phyloP scores from a whole-genome alignment of 495 filamentous ascomycete species.

The Aspergillus haitiensis region DNA sequence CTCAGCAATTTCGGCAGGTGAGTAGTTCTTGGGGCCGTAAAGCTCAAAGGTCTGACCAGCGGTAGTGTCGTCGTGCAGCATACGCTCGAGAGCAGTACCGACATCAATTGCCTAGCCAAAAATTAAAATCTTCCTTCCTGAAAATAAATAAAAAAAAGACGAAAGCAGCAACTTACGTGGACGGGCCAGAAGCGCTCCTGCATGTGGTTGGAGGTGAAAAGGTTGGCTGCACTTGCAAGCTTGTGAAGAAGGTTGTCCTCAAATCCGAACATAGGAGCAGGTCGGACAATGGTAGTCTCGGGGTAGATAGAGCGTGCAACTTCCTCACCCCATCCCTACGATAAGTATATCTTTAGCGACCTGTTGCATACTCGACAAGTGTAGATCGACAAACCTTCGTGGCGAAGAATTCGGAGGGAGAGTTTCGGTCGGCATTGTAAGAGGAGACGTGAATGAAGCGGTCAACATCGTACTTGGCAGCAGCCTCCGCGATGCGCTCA shows the following conservation, averaged over 20 bases:
- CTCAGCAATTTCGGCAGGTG: slow-evolving; percentile 78
- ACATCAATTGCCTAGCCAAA: slow-evolving; percentile 75
- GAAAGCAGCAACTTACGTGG: slow-evolving; percentile 60
- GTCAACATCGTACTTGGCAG: slow-evolving; percentile 97
- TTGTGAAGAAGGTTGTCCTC: slow-evolving; percentile 90
- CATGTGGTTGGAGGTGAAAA: slow-evolving; percentile 91
- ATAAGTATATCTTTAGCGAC: slow-evolving; percentile 18
- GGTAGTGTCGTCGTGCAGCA: slow-evolving; percentile 87
- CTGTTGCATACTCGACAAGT: background rate
- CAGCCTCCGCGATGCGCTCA: slow-evolving; percentile 93
- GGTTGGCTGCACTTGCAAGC: slow-evolving; percentile 73
- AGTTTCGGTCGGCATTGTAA: slow-evolving; percentile 81
- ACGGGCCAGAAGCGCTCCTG: slow-evolving; percentile 89
- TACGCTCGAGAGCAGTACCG: slow-evolving; percentile 78
- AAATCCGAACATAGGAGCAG: slow-evolving; percentile 89
- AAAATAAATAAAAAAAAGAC: background rate
- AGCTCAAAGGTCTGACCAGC: slow-evolving; percentile 91
- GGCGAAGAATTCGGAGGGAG: slow-evolving; percentile 79
- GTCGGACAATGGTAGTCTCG: slow-evolving; percentile 96
- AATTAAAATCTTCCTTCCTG: slow-evolving; percentile 22
- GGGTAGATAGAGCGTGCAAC: slow-evolving; percentile 89
- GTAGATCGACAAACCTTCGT: slow-evolving; percentile 66
- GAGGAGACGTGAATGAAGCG: slow-evolving; percentile 96
- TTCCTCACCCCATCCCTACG: slow-evolving; percentile 73
- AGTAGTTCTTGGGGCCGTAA: slow-evolving; percentile 91